Evolutionary conservation across 768 basidiomycete species (phyloP).

Genomic region (Trametes cingulata): DNA sequence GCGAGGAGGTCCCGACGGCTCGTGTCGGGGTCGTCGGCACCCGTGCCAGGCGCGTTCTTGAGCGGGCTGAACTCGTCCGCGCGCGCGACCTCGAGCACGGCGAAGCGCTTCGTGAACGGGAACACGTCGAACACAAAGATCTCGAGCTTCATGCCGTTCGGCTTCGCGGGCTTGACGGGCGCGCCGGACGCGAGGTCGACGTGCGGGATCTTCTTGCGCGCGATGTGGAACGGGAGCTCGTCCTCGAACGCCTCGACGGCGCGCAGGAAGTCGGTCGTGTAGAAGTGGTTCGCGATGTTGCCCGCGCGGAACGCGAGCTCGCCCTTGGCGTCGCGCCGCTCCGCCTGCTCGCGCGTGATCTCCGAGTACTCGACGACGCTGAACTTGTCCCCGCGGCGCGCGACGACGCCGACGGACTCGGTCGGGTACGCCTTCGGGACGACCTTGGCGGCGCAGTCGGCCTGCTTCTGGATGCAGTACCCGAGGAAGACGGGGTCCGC

Average conservation of each 20-base stretch:
- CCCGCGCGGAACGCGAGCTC: slow-evolving; percentile 90
- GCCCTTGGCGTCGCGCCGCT: slow-evolving; percentile 67
- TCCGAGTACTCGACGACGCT: slow-evolving; percentile 98
- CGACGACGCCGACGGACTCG: slow-evolving; percentile 96
- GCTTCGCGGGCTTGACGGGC: slow-evolving; percentile 73
- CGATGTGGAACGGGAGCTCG: slow-evolving; percentile 95
- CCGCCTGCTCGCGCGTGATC: slow-evolving; percentile 85
- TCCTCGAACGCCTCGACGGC: slow-evolving; percentile 79
- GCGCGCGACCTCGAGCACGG: slow-evolving; percentile 86
- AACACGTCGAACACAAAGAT: slow-evolving; percentile 99
- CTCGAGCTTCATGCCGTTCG: slow-evolving; percentile 99
- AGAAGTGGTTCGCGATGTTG: slow-evolving; percentile 99
- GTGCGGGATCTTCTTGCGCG: slow-evolving; percentile 93
- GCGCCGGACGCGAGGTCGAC: slow-evolving; percentile 71
- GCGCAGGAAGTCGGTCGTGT: slow-evolving; percentile 83
- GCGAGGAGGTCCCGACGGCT: slow-evolving; percentile 86
- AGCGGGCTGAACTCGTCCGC: slow-evolving; percentile 93
- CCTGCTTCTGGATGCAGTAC: slow-evolving; percentile 84
- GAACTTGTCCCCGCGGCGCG: slow-evolving; percentile 77
- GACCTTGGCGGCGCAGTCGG: slow-evolving; percentile 94
- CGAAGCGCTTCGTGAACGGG: slow-evolving; percentile 80
- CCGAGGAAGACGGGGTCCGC: slow-evolving; percentile 98
- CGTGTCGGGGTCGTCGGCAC: slow-evolving; percentile 87
- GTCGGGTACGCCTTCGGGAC: slow-evolving; percentile 85
- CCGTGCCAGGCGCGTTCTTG: slow-evolving; percentile 95